A percentile compares a stretch with the other conserved stretches of the same genome.
These are phyloP conservation scores for Jimgerdemannia lactiflua DNA, from an alignment of 192 early-diverging fungal species.

Conservation along the genomic window DNA sequence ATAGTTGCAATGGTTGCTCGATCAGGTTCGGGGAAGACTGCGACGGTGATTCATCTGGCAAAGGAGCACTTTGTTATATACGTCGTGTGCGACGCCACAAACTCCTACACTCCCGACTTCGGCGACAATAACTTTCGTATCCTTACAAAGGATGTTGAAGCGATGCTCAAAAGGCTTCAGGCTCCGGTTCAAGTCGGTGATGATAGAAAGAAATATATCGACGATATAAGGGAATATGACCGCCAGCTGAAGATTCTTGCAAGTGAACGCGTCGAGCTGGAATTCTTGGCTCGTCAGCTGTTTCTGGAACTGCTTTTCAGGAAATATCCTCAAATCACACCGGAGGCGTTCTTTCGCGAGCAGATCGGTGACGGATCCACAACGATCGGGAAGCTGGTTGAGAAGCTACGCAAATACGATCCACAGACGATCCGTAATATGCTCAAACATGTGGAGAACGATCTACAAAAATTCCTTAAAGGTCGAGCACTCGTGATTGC, in stretches of 20 bases:
- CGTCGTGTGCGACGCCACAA: too few species aligned
- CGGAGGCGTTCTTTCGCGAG: constrained; percentile 26
- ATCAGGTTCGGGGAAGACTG: too few species aligned
- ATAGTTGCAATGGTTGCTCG: too few species aligned
- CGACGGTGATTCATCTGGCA: too few species aligned
- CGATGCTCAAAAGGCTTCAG: too few species aligned
- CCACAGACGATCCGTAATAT: constrained; percentile 11
- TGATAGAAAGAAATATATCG: neutral
- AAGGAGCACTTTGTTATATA: too few species aligned
- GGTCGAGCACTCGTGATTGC: neutral
- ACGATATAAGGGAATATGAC: constrained; percentile 2
- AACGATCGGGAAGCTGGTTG: constrained; percentile 15
- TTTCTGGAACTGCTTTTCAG: constrained; percentile 25
- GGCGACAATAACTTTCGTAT: too few species aligned
- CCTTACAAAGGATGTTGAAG: too few species aligned
- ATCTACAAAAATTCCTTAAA: constrained; percentile 3
- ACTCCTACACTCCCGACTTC: too few species aligned
- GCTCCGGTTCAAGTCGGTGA: neutral
- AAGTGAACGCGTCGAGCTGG: constrained; percentile 22
- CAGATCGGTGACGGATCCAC: constrained; percentile 12
- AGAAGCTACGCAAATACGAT: constrained; percentile 10
- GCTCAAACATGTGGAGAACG: neutral
- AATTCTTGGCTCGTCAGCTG: constrained; percentile 27
- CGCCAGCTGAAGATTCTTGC: neutral
- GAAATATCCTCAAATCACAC: constrained; percentile 11